These are phyloP conservation scores for Evansstolkia leycettana DNA, from an alignment of 495 filamentous ascomycete genomes.

Conservation along the genomic window DNA sequence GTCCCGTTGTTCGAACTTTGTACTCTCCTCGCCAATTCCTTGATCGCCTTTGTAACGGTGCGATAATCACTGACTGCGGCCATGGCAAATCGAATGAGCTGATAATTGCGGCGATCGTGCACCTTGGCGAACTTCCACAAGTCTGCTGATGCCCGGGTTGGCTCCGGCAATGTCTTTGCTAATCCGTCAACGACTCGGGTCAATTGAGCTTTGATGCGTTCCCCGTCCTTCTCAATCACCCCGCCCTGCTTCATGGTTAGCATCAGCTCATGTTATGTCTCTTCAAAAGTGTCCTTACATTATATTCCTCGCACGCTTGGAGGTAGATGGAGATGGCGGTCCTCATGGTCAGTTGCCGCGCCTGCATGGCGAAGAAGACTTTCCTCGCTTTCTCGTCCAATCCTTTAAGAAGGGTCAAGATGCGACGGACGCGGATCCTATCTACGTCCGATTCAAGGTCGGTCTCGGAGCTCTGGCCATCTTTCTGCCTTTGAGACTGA, in stretches of 20 bases:
- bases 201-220: slow-evolving; percentile 54
- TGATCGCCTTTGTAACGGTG: slow-evolving; percentile 77
- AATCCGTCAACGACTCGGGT: slow-evolving; percentile 54
- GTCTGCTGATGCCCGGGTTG: slow-evolving; percentile 51
- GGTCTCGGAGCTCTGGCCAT: slow-evolving; percentile 31
- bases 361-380: slow-evolving; percentile 81
- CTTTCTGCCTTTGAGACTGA: slow-evolving; percentile 46
- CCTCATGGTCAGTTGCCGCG: slow-evolving; percentile 56
- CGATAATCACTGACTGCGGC: slow-evolving; percentile 83
- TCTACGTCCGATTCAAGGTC: slow-evolving; percentile 56
- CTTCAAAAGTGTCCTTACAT: slow-evolving; percentile 35
- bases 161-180: slow-evolving; percentile 62
- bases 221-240: slow-evolving; percentile 60
- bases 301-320: slow-evolving; percentile 72
- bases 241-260: slow-evolving; percentile 45
- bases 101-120: slow-evolving; percentile 84
- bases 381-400: slow-evolving; percentile 69
- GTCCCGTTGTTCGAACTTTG: slow-evolving; percentile 47
- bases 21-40: slow-evolving; percentile 74
- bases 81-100: slow-evolving; percentile 75
- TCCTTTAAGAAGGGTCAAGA: slow-evolving; percentile 66
- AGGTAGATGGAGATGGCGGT: slow-evolving; percentile 61
- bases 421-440: slow-evolving; percentile 72
- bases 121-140: slow-evolving; percentile 83
- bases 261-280: not conserved